A percentile compares a stretch with the other conserved stretches of the same genome.
Evolutionary conservation across 495 filamentous ascomycete genomes (phyloP).

Genomic region (Neurospora sublineolata): DNA sequence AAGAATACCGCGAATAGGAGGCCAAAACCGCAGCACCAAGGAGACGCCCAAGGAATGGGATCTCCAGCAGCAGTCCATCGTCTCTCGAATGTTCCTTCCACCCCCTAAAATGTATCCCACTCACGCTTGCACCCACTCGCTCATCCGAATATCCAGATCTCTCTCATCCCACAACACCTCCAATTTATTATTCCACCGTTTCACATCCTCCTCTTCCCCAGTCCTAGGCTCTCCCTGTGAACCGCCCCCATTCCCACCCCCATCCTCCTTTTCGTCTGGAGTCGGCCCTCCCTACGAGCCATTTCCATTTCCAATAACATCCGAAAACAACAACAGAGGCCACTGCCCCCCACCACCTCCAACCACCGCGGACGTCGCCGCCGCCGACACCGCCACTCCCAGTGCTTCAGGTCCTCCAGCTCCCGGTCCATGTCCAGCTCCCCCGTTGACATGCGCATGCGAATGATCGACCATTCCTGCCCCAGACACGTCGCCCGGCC

Average conservation of each 20-base stretch:
- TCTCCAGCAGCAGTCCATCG: background rate
- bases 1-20: background rate
- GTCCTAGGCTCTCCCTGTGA: background rate
- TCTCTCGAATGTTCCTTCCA: background rate
- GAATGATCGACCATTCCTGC: slow-evolving; percentile 3
- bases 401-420: slow-evolving; percentile 3
- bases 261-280: background rate
- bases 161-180: background rate
- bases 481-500: slow-evolving; percentile 9
- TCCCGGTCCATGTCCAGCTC: background rate
- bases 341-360: slow-evolving; percentile 11
- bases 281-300: background rate
- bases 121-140: background rate
- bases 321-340: slow-evolving; percentile 20
- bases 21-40: background rate
- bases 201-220: background rate
- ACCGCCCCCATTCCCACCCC: slow-evolving; percentile 1
- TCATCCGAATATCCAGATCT: background rate
- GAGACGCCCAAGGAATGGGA: background rate
- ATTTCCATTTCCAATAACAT: slow-evolving; percentile 7
- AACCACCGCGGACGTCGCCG: background rate
- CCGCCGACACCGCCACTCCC: background rate
- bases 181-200: background rate
- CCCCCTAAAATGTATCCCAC: background rate
- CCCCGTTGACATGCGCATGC: slow-evolving; percentile 2